Percentiles rank a stretch among this genome's conserved stretches.
phyloP scores from a whole-genome alignment of 2,329 filamentous ascomycete species.

The Diaporthe longicolla region DNA sequence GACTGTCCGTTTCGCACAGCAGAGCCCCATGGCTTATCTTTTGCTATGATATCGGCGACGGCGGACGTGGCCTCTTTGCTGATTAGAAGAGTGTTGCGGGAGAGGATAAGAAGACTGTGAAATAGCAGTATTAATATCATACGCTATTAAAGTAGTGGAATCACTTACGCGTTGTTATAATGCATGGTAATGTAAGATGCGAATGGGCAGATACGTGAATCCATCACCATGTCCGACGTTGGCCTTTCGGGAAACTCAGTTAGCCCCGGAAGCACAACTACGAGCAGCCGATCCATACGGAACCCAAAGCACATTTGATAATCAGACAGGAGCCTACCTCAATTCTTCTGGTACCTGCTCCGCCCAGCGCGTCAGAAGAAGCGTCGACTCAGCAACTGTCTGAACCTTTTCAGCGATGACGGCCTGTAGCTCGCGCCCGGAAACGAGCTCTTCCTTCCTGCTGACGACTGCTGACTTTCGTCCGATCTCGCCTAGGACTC shows the following conservation, averaged over 20 bases:
- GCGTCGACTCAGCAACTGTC: neutral
- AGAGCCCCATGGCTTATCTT: neutral
- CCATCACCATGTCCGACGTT: neutral
- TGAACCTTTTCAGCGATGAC: slow-evolving; percentile 12
- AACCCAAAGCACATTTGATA: neutral
- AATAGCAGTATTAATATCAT: neutral
- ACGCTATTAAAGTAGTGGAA: too few species aligned
- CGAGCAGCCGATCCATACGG: neutral
- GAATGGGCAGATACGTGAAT: neutral
- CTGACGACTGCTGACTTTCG: neutral
- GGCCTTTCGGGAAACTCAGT: neutral
- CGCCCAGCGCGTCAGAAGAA: neutral
- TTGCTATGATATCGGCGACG: neutral
- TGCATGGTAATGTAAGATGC: neutral
- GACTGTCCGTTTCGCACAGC: neutral
- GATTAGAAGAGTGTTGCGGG: neutral
- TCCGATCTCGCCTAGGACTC: neutral
- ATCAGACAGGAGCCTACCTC: neutral
- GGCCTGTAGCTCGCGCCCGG: neutral
- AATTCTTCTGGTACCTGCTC: neutral
- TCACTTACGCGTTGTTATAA: neutral
- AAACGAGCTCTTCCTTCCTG: neutral
- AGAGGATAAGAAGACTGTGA: neutral
- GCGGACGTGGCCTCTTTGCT: slow-evolving; percentile 1
- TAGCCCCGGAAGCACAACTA: neutral